phyloP scores from a whole-genome alignment of 306 rosid species.

The Oxytropis ochrocephala region DNA sequence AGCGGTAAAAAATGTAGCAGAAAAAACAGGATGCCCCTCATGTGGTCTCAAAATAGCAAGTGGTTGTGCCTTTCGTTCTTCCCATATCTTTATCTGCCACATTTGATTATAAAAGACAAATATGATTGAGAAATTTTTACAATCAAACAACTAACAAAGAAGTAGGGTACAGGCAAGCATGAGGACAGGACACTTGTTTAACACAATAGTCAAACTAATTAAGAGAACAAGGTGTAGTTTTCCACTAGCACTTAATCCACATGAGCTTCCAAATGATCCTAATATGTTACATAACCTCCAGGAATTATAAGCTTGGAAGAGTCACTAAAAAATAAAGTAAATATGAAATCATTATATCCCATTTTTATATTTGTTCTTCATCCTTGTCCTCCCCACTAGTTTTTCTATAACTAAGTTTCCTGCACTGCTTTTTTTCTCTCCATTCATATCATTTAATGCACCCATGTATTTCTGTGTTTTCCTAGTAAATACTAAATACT shows the following conservation, averaged over 20 bases:
- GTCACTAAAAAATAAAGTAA: background rate
- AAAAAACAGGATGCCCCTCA: constrained; percentile 82
- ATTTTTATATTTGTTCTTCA: background rate
- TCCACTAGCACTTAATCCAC: background rate
- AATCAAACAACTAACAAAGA: constrained; percentile 8
- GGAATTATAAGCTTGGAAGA: background rate
- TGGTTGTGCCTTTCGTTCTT: constrained; percentile 80
- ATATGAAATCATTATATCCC: background rate
- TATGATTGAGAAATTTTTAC: background rate
- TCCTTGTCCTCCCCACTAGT: background rate
- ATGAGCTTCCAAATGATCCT: background rate
- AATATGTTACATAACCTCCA: background rate
- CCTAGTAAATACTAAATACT: background rate
- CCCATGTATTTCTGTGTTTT: background rate
- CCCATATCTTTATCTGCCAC: constrained; percentile 88
- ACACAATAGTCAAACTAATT: background rate
- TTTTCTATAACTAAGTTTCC: background rate
- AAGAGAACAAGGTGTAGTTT: background rate
- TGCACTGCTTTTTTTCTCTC: background rate
- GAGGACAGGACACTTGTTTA: background rate
- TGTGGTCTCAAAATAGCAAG: constrained; percentile 76
- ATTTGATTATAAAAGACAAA: constrained; percentile 9
- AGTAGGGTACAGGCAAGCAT: constrained; percentile 2
- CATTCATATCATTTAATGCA: background rate
- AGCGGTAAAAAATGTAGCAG: constrained; percentile 81